These are phyloP conservation scores for Stachybotrys echinatus DNA, from an alignment of 2,329 filamentous ascomycete genomes.

Conservation along the genomic window DNA sequence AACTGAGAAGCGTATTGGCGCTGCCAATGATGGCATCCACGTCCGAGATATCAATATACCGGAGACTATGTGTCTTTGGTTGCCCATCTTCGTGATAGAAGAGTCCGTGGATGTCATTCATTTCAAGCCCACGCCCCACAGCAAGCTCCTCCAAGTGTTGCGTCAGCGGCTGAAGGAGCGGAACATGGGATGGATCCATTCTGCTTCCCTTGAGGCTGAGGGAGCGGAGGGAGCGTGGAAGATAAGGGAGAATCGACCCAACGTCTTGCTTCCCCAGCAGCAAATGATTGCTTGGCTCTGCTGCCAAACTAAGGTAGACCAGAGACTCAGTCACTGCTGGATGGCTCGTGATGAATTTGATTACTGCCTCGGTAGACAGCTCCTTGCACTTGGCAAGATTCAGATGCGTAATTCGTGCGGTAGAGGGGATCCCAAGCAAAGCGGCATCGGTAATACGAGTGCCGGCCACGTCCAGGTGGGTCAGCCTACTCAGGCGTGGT, in stretches of 20 bases:
- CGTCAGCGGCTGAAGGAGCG: constrained; percentile 57
- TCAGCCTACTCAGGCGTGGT: constrained; percentile 63
- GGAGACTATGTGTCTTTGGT: constrained; percentile 52
- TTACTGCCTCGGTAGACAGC: constrained; percentile 60
- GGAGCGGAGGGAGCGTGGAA: constrained; percentile 64
- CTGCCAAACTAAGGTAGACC: constrained; percentile 67
- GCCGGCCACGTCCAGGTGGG: constrained; percentile 74
- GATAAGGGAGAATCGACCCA: constrained; percentile 55
- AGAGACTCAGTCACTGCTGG: constrained; percentile 60
- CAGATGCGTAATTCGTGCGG: constrained; percentile 69
- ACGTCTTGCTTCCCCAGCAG: constrained; percentile 64
- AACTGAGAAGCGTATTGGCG: constrained; percentile 54
- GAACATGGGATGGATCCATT: constrained; percentile 60
- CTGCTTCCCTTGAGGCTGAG: constrained; percentile 72
- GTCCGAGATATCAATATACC: constrained; percentile 73
- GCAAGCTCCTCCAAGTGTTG: constrained; percentile 72
- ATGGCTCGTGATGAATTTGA: constrained; percentile 66
- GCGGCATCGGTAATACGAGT: constrained; percentile 71
- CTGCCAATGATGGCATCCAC: constrained; percentile 49
- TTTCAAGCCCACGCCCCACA: constrained; percentile 61
- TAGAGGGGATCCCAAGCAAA: constrained; percentile 63
- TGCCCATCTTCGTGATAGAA: constrained; percentile 45
- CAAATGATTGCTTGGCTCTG: constrained; percentile 67
- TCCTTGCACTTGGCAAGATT: constrained; percentile 73
- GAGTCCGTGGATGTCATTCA: constrained; percentile 61